These are phyloP conservation scores for Pseudogymnoascus sp. DNA, from an alignment of 2,329 filamentous ascomycete species.

Conservation along the genomic window DNA sequence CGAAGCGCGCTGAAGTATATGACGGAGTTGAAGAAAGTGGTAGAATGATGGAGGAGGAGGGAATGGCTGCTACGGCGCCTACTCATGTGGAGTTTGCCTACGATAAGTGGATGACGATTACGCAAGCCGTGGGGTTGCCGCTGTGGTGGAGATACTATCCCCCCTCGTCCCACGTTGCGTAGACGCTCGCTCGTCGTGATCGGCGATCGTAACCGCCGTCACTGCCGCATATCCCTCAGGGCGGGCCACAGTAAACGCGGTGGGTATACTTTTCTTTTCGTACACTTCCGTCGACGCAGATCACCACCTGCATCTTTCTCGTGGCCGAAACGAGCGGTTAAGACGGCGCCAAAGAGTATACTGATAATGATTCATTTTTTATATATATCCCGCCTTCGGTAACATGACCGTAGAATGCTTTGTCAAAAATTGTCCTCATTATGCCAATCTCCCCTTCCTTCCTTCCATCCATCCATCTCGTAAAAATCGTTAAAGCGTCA, in stretches of 20 bases:
- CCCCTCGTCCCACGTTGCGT: not conserved
- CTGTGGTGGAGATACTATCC: not conserved
- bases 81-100: not conserved
- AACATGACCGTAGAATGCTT: not conserved
- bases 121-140: not conserved
- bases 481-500: constrained; percentile 5
- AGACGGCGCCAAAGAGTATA: not conserved
- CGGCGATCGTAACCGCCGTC: not conserved
- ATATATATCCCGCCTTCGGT: constrained; percentile 1
- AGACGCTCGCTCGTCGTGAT: not conserved
- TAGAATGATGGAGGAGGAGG: not conserved
- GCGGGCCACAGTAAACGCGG: not conserved
- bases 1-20: not conserved
- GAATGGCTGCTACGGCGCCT: not conserved
- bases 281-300: not conserved
- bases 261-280: not conserved
- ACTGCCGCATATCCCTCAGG: not conserved
- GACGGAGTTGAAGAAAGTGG: not conserved
- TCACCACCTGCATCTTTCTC: not conserved
- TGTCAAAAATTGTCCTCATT: not conserved
- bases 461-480: not conserved
- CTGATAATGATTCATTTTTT: not conserved
- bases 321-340: not conserved
- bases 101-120: not conserved
- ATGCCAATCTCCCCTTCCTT: not conserved